Conservation (phyloP, 1,139 yeast genomes). For the Debaryomyces coudertii region DNA sequence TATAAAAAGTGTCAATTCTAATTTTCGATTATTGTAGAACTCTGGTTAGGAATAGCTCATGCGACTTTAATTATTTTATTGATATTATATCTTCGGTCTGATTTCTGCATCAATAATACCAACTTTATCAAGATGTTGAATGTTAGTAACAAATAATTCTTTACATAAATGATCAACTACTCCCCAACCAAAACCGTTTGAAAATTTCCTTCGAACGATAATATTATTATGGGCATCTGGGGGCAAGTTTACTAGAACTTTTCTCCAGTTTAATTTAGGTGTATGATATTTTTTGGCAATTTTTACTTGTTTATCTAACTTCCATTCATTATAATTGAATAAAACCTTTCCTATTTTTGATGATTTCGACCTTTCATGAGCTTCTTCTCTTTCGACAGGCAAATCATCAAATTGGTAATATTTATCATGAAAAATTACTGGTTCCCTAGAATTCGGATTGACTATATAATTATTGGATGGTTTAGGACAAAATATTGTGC, state of each 20-base stretch:
- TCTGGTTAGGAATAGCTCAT: not conserved
- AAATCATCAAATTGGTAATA: conserved; percentile 66
- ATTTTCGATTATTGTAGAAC: not conserved
- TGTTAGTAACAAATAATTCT: conserved; percentile 14
- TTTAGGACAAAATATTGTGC: conserved; percentile 46
- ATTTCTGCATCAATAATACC: conserved; percentile 5
- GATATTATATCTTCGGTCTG: conserved; percentile 6
- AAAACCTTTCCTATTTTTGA: conserved; percentile 10
- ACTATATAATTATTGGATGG: conserved; percentile 39
- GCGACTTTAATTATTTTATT: not conserved
- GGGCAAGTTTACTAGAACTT: conserved; percentile 79
- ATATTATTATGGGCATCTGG: conserved; percentile 98
- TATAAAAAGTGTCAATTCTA: not conserved
- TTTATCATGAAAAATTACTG: conserved; percentile 78
- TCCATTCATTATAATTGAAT: conserved; percentile 28
- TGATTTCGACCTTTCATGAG: conserved; percentile 2
- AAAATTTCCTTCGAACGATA: conserved; percentile 81
- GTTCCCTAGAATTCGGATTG: conserved; percentile 49
- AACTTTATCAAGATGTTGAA: conserved; percentile 5
- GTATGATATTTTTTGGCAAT: conserved; percentile 89
- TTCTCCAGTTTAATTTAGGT: conserved; percentile 78
- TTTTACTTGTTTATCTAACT: conserved; percentile 62
- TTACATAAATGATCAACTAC: conserved; percentile 59
- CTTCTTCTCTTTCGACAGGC: conserved; percentile 38
- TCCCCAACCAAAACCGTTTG: conserved; percentile 96